Base-by-base conservation (phyloP, 2,329 filamentous ascomycete genomes). In the Geosmithia morbida region DNA sequence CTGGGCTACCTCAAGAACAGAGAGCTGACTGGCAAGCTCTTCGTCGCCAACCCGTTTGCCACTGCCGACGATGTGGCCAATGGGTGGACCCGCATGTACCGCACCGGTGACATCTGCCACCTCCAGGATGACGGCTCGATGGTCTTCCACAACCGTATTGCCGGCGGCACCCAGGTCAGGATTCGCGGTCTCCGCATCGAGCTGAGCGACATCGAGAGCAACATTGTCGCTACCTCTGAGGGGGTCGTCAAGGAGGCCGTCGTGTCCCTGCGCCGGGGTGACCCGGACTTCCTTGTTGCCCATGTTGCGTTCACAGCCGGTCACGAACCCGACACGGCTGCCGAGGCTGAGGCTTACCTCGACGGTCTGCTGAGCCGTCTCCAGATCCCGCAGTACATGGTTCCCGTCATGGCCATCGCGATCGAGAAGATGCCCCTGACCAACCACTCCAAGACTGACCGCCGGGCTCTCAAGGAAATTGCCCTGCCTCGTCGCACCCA, bases 141-240 rank as follows among this genome's bases (percentile, higher is more conserved):
- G 7, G 30, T 49, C 14, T 22, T 51, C 43, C 37, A 50, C 44
- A 51, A 50, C 19, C 46, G 52, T 19, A 50, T 53, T 22, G 41
- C 26, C 11, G 46, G 41, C 17, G 52, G 52, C 44, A 45, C 46
- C 13, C 47, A 53, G 45, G 16, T 52, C 44, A 53, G 52, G 48
- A 42, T 53, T 8, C 49, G 52, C 11, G 52, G 52, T 1, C 50
- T 51, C 20, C 48, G 52, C 11, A 50, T 53, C 41, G 52, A 51
- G 6, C 48, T 51, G 7, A 48, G 50, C 30, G 52, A 53, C 20
- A 45, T 53, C 20, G 52, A 53, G 40, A 48, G 45, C 29, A 45
- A 43, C 13, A 48, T 53, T 18, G 16, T 51, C 14, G 37, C 43
- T 14, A 37, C 49, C 2, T 42, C 43, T 3, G 19, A 20, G 1